Evolutionary conservation across 495 filamentous ascomycete genomes (phyloP), one percentile per base, ranked within the genome.

Genomic region (Penicillium goetzii): DNA sequence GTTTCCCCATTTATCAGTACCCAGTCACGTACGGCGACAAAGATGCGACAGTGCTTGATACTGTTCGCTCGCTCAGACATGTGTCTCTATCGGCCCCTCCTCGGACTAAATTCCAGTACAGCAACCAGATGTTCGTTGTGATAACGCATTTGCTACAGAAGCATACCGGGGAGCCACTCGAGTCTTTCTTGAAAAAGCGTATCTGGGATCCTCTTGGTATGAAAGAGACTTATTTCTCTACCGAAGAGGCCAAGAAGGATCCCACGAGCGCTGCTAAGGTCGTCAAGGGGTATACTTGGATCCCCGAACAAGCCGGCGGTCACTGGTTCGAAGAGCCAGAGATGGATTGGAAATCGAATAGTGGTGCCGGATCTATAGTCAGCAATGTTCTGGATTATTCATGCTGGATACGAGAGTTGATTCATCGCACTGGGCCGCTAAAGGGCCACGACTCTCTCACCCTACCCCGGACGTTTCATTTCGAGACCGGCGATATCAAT

Each of bases 141-240:
- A 77, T 76, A 0, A 67, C 75, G 33, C 74, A 86, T 63, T 69
- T 71, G 11, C 56, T 85, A 1, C 75, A 86, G 69, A 69, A 69
- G 25, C 32, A 78, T 1, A 80, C 79, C 1, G 80, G 78, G 0
- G 23, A 65, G 43, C 61, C 62, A 62, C 68, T 86, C 23, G 80
- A 79, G 0, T 61, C 69, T 0, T 64, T 77, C 17, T 59, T 88
- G 64, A 66, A 68, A 7, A 70, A 77, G 28, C 59, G 68, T 9
- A 75, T 86, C n/a, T 86, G 81, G 78, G 64, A 55, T 51, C 82
- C 80, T 2, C 66, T 86, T n/a, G 76, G 71, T 0, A 86, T 87
- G 84, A 52, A 71, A 0, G 58, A 71, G 11, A 72, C 70, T 0
- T 74, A 68, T 14, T 68, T 68, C 19, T 80, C 79, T 14, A 74